Evolutionary conservation across 768 basidiomycete genomes (phyloP).

Genomic region (Lentinula lateritia): DNA sequence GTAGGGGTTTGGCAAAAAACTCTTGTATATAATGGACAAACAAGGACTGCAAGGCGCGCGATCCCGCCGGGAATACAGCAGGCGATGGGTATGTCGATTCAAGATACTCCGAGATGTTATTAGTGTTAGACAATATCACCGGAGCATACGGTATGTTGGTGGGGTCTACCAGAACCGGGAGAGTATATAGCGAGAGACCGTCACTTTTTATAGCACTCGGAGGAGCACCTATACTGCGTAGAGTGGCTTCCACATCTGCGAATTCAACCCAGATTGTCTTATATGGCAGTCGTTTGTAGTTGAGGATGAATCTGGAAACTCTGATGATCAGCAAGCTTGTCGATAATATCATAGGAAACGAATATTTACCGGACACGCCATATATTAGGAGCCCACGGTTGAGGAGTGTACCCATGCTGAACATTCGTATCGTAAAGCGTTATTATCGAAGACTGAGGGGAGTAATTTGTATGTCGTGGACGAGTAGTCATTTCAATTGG

Average conservation of each 20-base stretch:
- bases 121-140: slow-evolving; percentile 51
- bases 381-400: slow-evolving; percentile 74
- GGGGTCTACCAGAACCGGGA: slow-evolving; percentile 66
- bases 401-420: slow-evolving; percentile 40
- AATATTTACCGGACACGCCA: slow-evolving; percentile 60
- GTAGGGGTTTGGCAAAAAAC: slow-evolving; percentile 56
- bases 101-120: slow-evolving; percentile 67
- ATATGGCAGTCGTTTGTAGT: slow-evolving; percentile 69
- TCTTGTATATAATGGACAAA: slow-evolving; percentile 71
- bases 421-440: slow-evolving; percentile 54
- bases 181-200: slow-evolving; percentile 57
- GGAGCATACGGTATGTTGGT: slow-evolving; percentile 38
- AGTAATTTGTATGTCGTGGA: background rate
- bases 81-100: slow-evolving; percentile 64
- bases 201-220: slow-evolving; percentile 50
- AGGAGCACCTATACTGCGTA: slow-evolving; percentile 54
- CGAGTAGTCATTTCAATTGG: background rate
- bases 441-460: slow-evolving; percentile 25
- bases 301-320: slow-evolving; percentile 56
- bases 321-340: background rate
- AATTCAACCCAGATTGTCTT: slow-evolving; percentile 69
- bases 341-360: background rate
- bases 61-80: slow-evolving; percentile 65
- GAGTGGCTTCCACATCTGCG: slow-evolving; percentile 57
- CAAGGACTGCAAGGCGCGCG: slow-evolving; percentile 59